Conservation (phyloP, 805 yeast species). For the Cyberlindnera subsufficiens region DNA sequence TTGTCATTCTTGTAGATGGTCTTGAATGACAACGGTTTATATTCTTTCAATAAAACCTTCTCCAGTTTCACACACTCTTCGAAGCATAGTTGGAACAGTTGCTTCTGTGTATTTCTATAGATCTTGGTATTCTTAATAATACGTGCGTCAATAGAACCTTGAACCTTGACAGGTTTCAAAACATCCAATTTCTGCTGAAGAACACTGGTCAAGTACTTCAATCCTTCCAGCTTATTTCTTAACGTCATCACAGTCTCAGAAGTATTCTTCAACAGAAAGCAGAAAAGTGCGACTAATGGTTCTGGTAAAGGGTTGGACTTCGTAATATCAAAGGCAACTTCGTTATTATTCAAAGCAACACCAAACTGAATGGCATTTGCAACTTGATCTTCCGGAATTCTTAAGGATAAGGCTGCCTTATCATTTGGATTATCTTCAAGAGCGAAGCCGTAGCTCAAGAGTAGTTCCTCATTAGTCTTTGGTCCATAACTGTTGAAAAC, state of each 20-base stretch:
- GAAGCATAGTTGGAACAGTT: conserved; percentile 37
- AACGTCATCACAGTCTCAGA: conserved; percentile 43
- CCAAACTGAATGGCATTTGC: conserved; percentile 30
- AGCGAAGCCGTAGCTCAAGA: conserved; percentile 80
- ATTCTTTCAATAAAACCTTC: conserved; percentile 34
- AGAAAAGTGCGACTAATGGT: conserved; percentile 47
- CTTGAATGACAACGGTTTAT: conserved; percentile 50
- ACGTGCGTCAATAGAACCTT: conserved; percentile 16
- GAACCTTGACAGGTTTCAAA: conserved; percentile 25
- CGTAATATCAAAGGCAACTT: conserved; percentile 35
- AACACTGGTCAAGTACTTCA: conserved; percentile 46
- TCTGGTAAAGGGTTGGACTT: conserved; percentile 32
- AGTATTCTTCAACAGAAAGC: conserved; percentile 41
- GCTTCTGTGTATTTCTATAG: conserved; percentile 45
- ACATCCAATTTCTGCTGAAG: conserved; percentile 42
- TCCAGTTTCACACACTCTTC: conserved; percentile 44
- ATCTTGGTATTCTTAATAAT: conserved; percentile 32
- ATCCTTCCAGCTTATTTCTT: conserved; percentile 57
- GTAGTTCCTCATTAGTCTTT: conserved; percentile 77
- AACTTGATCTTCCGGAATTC: conserved; percentile 32
- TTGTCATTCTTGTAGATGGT: conserved; percentile 50
- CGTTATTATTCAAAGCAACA: conserved; percentile 34
- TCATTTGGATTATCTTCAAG: conserved; percentile 54
- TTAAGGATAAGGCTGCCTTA: conserved; percentile 51
- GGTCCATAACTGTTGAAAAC: conserved; percentile 82